A percentile compares a stretch with the other conserved stretches of the same genome.
These are phyloP conservation scores for Discostella stelligeroides DNA, from an alignment of 108 stramenopile genomes.

Conservation along the genomic window DNA sequence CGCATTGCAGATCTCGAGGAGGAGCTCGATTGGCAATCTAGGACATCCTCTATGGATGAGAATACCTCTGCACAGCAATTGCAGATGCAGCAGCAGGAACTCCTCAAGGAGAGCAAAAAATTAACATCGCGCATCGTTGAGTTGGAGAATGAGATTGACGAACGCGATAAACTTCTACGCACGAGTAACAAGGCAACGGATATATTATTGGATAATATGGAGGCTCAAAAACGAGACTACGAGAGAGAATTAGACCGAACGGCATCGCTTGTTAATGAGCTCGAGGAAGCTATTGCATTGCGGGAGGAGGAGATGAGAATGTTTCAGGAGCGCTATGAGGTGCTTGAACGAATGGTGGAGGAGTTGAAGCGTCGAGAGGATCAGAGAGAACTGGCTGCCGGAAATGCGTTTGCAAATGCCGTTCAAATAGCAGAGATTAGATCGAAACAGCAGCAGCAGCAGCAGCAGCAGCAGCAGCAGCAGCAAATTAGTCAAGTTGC, in stretches of 20 bases:
- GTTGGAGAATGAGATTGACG: slow-evolving; percentile 33
- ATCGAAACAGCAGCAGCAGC: slow-evolving; percentile 7
- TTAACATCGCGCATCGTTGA: slow-evolving; percentile 25
- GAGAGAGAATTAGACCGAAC: slow-evolving; percentile 44
- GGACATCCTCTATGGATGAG: slow-evolving; percentile 9
- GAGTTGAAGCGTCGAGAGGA: slow-evolving; percentile 25
- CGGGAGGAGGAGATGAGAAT: slow-evolving; percentile 41
- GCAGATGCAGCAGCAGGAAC: slow-evolving; percentile 20
- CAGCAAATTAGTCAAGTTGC: not conserved
- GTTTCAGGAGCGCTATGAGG: slow-evolving; percentile 27
- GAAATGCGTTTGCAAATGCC: slow-evolving; percentile 18
- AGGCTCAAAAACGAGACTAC: slow-evolving; percentile 40
- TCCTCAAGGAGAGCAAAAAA: slow-evolving; percentile 26
- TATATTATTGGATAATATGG: slow-evolving; percentile 44
- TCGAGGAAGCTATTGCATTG: slow-evolving; percentile 34
- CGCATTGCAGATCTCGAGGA: slow-evolving; percentile 42
- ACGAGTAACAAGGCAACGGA: slow-evolving; percentile 49
- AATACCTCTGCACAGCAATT: slow-evolving; percentile 3
- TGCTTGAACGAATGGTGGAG: slow-evolving; percentile 30
- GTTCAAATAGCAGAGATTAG: slow-evolving; percentile 16
- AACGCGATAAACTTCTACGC: slow-evolving; percentile 37
- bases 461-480: slow-evolving; percentile 5
- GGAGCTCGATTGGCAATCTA: slow-evolving; percentile 23
- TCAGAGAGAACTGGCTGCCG: slow-evolving; percentile 4
- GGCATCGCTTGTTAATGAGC: slow-evolving; percentile 28